Evolutionary conservation across 345 rosid genomes (phyloP).

Genomic region (Noccaea caerulescens): DNA sequence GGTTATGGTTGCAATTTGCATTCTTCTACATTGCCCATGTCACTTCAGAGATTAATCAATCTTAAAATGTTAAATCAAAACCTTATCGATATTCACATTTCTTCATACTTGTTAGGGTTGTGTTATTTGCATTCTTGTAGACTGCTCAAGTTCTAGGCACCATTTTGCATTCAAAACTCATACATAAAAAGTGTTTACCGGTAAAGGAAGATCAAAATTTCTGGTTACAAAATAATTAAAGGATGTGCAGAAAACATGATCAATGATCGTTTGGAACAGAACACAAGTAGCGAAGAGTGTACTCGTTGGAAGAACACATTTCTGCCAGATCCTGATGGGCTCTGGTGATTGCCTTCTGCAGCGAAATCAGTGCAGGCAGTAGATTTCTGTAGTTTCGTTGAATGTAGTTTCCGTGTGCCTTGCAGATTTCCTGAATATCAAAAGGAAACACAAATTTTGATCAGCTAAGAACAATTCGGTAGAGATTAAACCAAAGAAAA

Average conservation of each 20-base stretch:
- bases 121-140: neutral
- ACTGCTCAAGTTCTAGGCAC: neutral
- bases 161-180: neutral
- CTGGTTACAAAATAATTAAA: neutral
- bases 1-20: neutral
- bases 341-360: constrained; percentile 85
- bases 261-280: constrained; percentile 47
- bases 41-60: too few species aligned
- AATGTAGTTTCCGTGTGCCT: constrained; percentile 77
- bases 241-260: constrained; percentile 14
- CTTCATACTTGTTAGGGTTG: neutral
- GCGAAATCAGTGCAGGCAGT: constrained; percentile 77
- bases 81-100: constrained; percentile 1
- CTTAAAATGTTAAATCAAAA: neutral
- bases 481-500: neutral
- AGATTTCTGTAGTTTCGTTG: constrained; percentile 78
- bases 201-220: constrained; percentile 25
- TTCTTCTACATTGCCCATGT: neutral
- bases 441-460: constrained; percentile 13
- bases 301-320: constrained; percentile 88
- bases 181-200: neutral
- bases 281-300: constrained; percentile 81
- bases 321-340: constrained; percentile 92
- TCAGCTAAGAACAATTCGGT: neutral
- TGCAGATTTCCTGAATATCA: constrained; percentile 74